Evolutionary conservation across 371 early-diverging fungal species (phyloP).

Genomic region (Lichtheimia corymbifera): DNA sequence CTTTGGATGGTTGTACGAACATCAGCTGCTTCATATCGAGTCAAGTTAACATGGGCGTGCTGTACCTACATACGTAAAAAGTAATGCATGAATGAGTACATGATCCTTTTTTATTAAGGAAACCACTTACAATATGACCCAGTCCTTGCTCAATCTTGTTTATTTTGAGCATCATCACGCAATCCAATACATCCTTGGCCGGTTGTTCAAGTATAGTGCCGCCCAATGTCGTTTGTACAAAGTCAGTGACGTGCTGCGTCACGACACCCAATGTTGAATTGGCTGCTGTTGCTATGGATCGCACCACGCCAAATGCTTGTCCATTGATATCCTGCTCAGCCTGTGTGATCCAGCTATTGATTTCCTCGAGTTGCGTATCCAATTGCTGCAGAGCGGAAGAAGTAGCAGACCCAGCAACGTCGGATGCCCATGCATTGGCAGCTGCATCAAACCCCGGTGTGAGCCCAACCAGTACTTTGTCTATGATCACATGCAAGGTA

Average conservation of each 20-base stretch:
- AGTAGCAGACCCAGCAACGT: not conserved
- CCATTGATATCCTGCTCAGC: conserved; percentile 29
- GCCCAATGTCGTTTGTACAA: conserved; percentile 25
- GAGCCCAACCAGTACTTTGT: not conserved
- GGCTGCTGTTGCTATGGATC: conserved; percentile 20
- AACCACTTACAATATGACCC: conserved; percentile 43
- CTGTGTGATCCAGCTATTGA: conserved; percentile 31
- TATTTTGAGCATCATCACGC: conserved; percentile 35
- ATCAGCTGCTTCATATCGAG: conserved; percentile 7
- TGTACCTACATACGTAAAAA: conserved; percentile 5
- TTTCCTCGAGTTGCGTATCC: conserved; percentile 1
- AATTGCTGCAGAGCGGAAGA: not conserved
- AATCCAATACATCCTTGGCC: conserved; percentile 30
- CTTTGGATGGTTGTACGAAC: not conserved
- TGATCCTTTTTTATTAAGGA: no score
- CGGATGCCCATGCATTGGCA: not conserved
- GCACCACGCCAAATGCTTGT: conserved; percentile 25
- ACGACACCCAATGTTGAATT: conserved; percentile 30
- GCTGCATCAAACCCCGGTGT: not conserved
- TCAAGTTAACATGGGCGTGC: conserved; percentile 16
- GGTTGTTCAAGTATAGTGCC: conserved; percentile 36
- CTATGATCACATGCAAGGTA: not conserved
- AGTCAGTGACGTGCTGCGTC: conserved; percentile 19
- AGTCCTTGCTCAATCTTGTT: conserved; percentile 37
- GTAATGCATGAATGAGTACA: not conserved